phyloP scores from a whole-genome alignment of 208 protist genomes.

The Leishmania gerbilli region DNA sequence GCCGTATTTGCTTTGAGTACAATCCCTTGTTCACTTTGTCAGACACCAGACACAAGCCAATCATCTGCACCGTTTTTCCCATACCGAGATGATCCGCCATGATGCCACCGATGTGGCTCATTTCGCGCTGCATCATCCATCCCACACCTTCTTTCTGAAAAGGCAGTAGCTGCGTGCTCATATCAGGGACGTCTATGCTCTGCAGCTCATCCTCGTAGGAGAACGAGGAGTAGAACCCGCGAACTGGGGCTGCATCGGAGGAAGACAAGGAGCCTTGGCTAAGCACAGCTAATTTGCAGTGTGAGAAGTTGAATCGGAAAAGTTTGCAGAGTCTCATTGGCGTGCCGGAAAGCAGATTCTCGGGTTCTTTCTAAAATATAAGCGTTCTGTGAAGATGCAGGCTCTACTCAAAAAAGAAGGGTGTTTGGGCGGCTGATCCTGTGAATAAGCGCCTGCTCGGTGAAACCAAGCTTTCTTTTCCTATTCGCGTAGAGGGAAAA shows the following conservation, averaged over 20 bases:
- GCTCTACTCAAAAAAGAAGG: neutral
- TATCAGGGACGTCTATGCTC: slow-evolving; percentile 64
- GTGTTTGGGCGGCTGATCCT: neutral
- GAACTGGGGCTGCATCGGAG: slow-evolving; percentile 54
- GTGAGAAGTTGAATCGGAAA: slow-evolving; percentile 32
- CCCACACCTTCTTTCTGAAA: slow-evolving; percentile 92
- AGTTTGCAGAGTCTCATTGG: slow-evolving; percentile 34
- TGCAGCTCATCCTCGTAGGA: slow-evolving; percentile 71
- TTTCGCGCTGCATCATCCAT: slow-evolving; percentile 89
- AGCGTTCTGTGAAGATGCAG: neutral
- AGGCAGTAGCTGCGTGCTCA: slow-evolving; percentile 66
- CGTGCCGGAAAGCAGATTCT: neutral
- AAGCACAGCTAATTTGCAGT: slow-evolving; percentile 26
- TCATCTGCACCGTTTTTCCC: slow-evolving; percentile 94
- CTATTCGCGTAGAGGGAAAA: neutral
- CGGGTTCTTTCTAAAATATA: neutral
- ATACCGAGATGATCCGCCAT: slow-evolving; percentile 93
- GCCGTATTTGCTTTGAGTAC: slow-evolving; percentile 28
- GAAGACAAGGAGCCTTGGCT: slow-evolving; percentile 43
- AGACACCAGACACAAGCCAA: slow-evolving; percentile 83
- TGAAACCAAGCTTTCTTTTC: neutral
- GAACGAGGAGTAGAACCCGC: slow-evolving; percentile 85
- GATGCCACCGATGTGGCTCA: slow-evolving; percentile 79
- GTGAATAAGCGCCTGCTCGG: neutral
- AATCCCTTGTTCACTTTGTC: slow-evolving; percentile 55